Percentiles rank a stretch among this genome's conserved stretches.
phyloP scores from a whole-genome alignment of 2,329 filamentous ascomycete species.

The Hypoxylon sp. region DNA sequence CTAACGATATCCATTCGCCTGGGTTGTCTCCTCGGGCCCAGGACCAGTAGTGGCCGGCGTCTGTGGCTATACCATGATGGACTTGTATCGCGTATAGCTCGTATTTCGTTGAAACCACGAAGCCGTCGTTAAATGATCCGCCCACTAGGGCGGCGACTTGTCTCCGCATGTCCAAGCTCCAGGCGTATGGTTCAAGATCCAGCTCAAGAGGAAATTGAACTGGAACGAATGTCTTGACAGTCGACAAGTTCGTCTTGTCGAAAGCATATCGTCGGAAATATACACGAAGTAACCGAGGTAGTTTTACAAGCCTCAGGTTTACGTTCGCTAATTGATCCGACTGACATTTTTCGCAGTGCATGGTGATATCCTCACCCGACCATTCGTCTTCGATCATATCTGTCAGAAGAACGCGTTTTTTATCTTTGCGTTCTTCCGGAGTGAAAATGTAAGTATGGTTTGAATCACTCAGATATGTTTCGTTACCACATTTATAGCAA shows the following conservation, averaged over 20 bases:
- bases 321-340: background rate
- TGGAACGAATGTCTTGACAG: background rate
- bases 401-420: background rate
- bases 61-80: constrained; percentile 77
- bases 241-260: background rate
- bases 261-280: constrained; percentile 61
- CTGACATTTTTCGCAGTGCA: background rate
- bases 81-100: constrained; percentile 89
- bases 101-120: constrained; percentile 76
- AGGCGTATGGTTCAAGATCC: constrained; percentile 62
- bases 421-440: background rate
- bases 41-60: constrained; percentile 84
- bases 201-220: constrained; percentile 79
- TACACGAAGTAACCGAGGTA: constrained; percentile 80
- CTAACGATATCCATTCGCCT: constrained; percentile 64
- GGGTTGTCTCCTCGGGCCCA: constrained; percentile 66
- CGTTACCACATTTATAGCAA: background rate
- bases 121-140: constrained; percentile 52
- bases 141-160: constrained; percentile 7
- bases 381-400: background rate
- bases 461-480: background rate
- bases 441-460: background rate
- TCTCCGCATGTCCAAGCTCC: constrained; percentile 3
- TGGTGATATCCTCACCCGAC: background rate
- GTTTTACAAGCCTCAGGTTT: background rate